Conservation (phyloP, 805 yeast species). For the Monosporozyma solicola region DNA sequence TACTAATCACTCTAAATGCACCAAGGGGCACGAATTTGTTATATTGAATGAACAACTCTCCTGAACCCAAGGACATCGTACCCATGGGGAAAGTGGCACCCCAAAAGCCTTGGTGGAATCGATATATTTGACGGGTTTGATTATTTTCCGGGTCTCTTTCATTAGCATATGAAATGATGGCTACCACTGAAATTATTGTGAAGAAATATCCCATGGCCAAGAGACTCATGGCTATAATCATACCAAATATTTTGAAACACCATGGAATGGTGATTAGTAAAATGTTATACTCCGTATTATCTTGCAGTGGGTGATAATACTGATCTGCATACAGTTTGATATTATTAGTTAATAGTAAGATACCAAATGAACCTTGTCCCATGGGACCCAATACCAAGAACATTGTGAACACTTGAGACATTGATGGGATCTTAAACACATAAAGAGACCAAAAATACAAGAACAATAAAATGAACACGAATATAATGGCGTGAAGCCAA, state of each 20-base stretch:
- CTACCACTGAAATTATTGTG: slow-evolving; percentile 35
- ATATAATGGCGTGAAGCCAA: slow-evolving; percentile 60
- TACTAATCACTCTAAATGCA: slow-evolving; percentile 54
- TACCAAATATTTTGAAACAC: slow-evolving; percentile 29
- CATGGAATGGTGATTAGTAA: slow-evolving; percentile 22
- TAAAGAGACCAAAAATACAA: slow-evolving; percentile 54
- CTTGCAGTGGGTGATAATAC: slow-evolving; percentile 11
- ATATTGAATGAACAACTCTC: slow-evolving; percentile 41
- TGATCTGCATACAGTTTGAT: slow-evolving; percentile 16
- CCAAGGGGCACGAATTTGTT: slow-evolving; percentile 31
- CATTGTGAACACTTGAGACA: slow-evolving; percentile 47
- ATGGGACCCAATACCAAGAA: slow-evolving; percentile 76
- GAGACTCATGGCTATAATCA: slow-evolving; percentile 37
- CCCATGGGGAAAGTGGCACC: slow-evolving; percentile 87
- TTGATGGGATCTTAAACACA: slow-evolving; percentile 49
- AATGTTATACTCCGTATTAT: slow-evolving; percentile 8
- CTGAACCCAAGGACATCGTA: slow-evolving; percentile 58
- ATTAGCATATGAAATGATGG: slow-evolving; percentile 16
- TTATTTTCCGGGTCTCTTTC: slow-evolving; percentile 15
- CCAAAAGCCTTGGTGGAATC: slow-evolving; percentile 59
- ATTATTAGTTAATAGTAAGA: slow-evolving; percentile 46
- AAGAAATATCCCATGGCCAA: slow-evolving; percentile 53
- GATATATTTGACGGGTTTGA: slow-evolving; percentile 20
- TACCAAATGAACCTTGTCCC: slow-evolving; percentile 77
- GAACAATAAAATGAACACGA: slow-evolving; percentile 48